Evolutionary conservation across 768 basidiomycete species (phyloP), one percentile per base, ranked within the genome.

Genomic region (Rhizopogon rudus): DNA sequence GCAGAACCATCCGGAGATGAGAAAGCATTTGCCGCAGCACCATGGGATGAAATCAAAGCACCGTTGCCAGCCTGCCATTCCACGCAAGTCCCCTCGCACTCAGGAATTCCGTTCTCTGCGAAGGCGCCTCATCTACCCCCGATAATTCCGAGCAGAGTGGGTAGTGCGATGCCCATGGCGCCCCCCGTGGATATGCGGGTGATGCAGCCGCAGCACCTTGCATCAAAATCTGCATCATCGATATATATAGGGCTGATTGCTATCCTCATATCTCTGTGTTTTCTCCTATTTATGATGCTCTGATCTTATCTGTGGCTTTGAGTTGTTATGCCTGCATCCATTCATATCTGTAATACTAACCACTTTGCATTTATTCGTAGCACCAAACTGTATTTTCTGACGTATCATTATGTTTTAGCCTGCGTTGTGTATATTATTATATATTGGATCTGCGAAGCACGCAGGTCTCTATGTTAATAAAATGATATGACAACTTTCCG

Each of bases 1-100:
- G 20, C 48, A 49, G 48, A 16, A 22, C 48, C 35, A 37, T 37
- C 39, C 48, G 48, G 48, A 49, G 35, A 49, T 49, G 48, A 49
- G 48, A 37, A 49, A 49, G 35, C 20, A 20, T 49, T 33, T 49
- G 16, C 33, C 35, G 35, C 22, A 39, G 22, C 17, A 17, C n/a
- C 16, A 16, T 40, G 35, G 35, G 5, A 49, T 49, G 48, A 49
- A 49, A 35, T 22, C 14, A 9, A 37, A 9, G 35, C 48, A 25
- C 35, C 35, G 16, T 22, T 8, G 5, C 20, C 48, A 37, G 48
- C 35, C 46, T 22, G 33, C 35, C 46, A 48, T 17, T 20, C 20
- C 13, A 48, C 33, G 3, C 33, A 35, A 20, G 13, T 31, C 35
- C 35, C 14, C 48, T 37, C 35, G 48, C 48, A 33, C 16, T 20